phyloP scores from a whole-genome alignment of 1,284 basidiomycete genomes.

The Chiua sp. region DNA sequence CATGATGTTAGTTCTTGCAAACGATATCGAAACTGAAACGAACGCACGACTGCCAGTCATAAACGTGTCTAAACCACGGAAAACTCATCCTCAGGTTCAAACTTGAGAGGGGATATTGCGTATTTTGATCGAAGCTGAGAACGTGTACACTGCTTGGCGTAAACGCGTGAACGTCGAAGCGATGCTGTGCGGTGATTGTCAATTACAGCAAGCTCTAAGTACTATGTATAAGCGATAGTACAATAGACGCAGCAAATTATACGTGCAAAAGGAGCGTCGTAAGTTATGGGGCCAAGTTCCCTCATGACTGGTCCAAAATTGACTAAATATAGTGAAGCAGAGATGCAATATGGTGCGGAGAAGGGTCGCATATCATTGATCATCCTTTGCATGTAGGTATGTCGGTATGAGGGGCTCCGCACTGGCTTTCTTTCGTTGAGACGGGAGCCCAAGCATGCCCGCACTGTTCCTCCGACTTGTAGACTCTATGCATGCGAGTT shows the following conservation, averaged over 20 bases:
- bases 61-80: constrained; percentile 56
- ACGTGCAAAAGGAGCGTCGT: constrained; percentile 1
- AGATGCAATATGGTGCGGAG: constrained; percentile 13
- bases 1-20: constrained; percentile 12
- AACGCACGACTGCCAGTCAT: constrained; percentile 54
- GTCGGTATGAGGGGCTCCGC: constrained; percentile 28
- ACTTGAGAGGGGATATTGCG: background rate
- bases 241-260: constrained; percentile 19
- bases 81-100: constrained; percentile 39
- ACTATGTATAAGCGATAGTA: background rate
- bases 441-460: constrained; percentile 61
- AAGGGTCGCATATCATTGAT: constrained; percentile 14
- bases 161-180: background rate
- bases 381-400: constrained; percentile 36
- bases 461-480: constrained; percentile 62
- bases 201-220: constrained; percentile 13
- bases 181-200: constrained; percentile 19
- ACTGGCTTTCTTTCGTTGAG: constrained; percentile 48
- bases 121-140: background rate
- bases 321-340: constrained; percentile 3
- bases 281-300: constrained; percentile 7
- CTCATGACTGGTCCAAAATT: constrained; percentile 13
- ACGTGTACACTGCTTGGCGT: background rate
- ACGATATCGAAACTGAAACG: background rate
- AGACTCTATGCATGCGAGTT: constrained; percentile 72